These are phyloP conservation scores for Paulownia fortunei DNA, from an alignment of 257 asterid genomes.

Conservation along the genomic window DNA sequence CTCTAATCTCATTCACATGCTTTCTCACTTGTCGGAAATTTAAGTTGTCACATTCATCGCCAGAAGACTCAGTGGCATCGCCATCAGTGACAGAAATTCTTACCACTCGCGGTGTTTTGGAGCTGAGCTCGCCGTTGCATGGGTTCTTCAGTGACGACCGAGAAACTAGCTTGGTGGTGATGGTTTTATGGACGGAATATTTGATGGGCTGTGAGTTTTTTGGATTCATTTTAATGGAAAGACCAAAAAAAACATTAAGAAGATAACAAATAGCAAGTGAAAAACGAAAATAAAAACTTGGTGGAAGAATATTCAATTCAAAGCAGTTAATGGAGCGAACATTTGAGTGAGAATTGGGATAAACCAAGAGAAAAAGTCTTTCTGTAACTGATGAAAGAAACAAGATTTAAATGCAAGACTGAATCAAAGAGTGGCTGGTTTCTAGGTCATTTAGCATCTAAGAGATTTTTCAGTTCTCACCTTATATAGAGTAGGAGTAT, in stretches of 20 bases:
- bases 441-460: too few relatives aligned
- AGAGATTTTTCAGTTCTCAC: too few relatives aligned
- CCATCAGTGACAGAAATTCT: constrained; percentile 59
- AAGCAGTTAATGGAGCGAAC: constrained; percentile 16
- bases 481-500: too few relatives aligned
- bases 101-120: constrained; percentile 50
- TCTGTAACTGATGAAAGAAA: too few relatives aligned
- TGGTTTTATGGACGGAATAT: constrained; percentile 31
- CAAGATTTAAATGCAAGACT: too few relatives aligned
- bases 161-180: constrained; percentile 34
- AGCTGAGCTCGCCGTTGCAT: neutral
- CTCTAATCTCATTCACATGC: constrained; percentile 56
- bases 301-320: neutral
- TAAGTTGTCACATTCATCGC: constrained; percentile 42
- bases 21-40: constrained; percentile 39
- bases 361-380: too few relatives aligned
- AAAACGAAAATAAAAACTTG: neutral
- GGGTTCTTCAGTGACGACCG: neutral
- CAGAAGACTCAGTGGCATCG: constrained; percentile 83
- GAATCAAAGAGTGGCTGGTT: too few relatives aligned
- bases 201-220: constrained; percentile 26
- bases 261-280: neutral
- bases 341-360: too few relatives aligned
- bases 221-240: constrained; percentile 4
- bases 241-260: neutral